Conservation (phyloP, 2,329 filamentous ascomycete species). For the Furcasterigmium sp. region DNA sequence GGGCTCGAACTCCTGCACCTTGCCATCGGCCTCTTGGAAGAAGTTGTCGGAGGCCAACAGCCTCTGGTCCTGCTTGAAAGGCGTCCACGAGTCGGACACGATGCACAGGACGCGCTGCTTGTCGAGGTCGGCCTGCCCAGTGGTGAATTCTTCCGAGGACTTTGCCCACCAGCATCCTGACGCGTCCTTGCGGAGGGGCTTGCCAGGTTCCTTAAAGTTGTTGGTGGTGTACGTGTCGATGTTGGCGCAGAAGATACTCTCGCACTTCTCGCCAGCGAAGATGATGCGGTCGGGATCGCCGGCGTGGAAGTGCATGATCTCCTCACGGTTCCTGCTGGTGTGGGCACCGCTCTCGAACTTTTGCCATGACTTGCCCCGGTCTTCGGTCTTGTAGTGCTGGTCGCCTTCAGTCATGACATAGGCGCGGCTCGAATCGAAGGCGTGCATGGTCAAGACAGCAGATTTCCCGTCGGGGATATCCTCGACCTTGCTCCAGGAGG, state of each 20-base stretch:
- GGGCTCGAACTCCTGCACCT: constrained; percentile 64
- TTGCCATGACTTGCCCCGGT: constrained; percentile 78
- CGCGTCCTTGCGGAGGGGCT: constrained; percentile 62
- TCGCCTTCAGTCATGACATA: constrained; percentile 68
- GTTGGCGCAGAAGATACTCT: constrained; percentile 58
- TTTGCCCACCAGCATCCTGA: constrained; percentile 86
- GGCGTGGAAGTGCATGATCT: constrained; percentile 72
- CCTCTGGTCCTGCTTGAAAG: constrained; percentile 68
- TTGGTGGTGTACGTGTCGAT: constrained; percentile 72
- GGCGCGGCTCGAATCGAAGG: constrained; percentile 71
- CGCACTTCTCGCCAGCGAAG: constrained; percentile 70
- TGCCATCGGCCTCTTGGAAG: constrained; percentile 52
- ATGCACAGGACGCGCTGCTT: constrained; percentile 75
- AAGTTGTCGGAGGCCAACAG: constrained; percentile 79
- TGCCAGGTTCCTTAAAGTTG: constrained; percentile 67
- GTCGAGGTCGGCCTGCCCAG: constrained; percentile 60
- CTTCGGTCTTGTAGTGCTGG: constrained; percentile 76
- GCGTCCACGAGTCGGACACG: constrained; percentile 65
- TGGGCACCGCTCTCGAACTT: constrained; percentile 60
- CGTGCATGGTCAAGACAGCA: constrained; percentile 66
- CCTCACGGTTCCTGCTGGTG: constrained; percentile 47
- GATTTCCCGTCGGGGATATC: constrained; percentile 60
- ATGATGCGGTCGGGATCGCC: constrained; percentile 79
- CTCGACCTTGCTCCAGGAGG: constrained; percentile 64
- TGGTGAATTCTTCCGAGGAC: constrained; percentile 66